These are phyloP conservation scores for Arabidopsis thaliana DNA, from an alignment of 345 rosid species.

Conservation along the genomic window TAIR10.1 NC_003070.9:9296501-9297000, in stretches of 20 bases:
- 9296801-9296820: constrained; percentile 87
- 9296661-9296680: constrained; percentile 78
- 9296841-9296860: constrained; percentile 90
- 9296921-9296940: constrained; percentile 89
- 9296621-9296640: constrained; percentile 78
- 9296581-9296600: constrained; percentile 94
- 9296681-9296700: constrained; percentile 92
- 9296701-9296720: constrained; percentile 88
- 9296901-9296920: constrained; percentile 88
- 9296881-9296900: constrained; percentile 93
- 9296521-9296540: constrained; percentile 99
- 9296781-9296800: constrained; percentile 89
- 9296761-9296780: constrained; percentile 95
- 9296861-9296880: constrained; percentile 92
- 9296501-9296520: constrained; percentile 95
- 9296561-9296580: constrained; percentile 89
- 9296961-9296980: constrained; percentile 96
- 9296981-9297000: constrained; percentile 97
- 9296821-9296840: constrained; percentile 96
- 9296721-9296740: constrained; percentile 97
- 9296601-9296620: constrained; percentile 75
- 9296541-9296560: constrained; percentile 78
- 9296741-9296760: constrained; percentile 92
- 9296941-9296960: constrained; percentile 98
- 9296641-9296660: constrained; percentile 83